Evolutionary conservation across 2,329 filamentous ascomycete species (phyloP), one percentile per base, ranked within the genome.

Genomic region (Aspergillus sojae): DNA sequence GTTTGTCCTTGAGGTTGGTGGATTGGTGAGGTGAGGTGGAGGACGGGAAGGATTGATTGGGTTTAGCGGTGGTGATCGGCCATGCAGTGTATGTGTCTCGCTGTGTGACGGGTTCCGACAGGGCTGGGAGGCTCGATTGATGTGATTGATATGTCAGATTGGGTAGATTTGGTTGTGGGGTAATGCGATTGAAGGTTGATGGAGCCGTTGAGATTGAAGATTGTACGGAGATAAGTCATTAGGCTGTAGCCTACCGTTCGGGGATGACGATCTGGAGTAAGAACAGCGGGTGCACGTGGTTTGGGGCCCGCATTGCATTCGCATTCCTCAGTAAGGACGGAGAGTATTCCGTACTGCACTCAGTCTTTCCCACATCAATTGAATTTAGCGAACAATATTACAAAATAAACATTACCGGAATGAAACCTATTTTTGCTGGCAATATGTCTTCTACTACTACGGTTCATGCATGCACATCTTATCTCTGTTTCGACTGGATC

Each of bases 21-120:
- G 64, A 54, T 62, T 58, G 62, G 50, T 30, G 23, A 46, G 57
- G 39, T 32, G 54, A 36, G 34, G 30, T 26, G 30, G 19, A 28
- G 36, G 26, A 26, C n/a, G 10, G 23, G 32, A 32, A 46, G 50
- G 50, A 41, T 52, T 26, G 36, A 36, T 52, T 41, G 28, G 45
- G 34, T 34, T 60, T 26, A 23, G 41, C 11, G 34, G 34, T 41
- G 41, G 5, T 43, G 55, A 46, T 57, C 55, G 23, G 30, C 57
- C 43, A 59, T 52, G 28, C 16, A 43, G 46, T 46, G 43, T 48
- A 48, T 28, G 45, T 26, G 23, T 26, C 12, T 26, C 43, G 19
- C n/a, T 46, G 43, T 23, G 43, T 46, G 43, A 46, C n/a, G 43
- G 43, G 41, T 21, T 21, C 16, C 7, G 2, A 46, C 43, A 46